Evolutionary conservation across 192 early-diverging fungal species (phyloP).

Genomic region (Spizellomyces punctatus): DNA sequence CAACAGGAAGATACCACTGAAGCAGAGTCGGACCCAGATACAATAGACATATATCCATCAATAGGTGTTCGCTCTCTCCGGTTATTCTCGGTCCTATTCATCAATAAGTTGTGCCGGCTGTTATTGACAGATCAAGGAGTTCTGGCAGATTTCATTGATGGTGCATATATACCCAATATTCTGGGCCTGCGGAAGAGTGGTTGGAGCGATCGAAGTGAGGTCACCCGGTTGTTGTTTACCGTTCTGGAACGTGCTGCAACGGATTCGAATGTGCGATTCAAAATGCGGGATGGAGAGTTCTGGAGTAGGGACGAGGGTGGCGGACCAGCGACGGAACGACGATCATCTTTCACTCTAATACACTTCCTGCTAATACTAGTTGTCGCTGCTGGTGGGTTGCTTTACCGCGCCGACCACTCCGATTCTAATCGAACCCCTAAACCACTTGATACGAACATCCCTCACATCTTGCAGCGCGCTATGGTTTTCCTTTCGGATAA

Average conservation of each 20-base stretch:
- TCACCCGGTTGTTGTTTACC: constrained; percentile 3
- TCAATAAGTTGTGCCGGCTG: background rate
- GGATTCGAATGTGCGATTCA: constrained; percentile 19
- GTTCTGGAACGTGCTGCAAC: background rate
- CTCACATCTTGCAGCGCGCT: background rate
- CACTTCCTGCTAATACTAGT: constrained; percentile 6
- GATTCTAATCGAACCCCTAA: background rate
- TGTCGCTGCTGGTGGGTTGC: background rate
- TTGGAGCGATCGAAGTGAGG: background rate
- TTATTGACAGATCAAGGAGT: background rate
- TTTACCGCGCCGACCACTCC: background rate
- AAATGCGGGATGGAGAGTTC: constrained; percentile 17
- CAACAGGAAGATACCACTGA: background rate
- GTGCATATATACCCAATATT: background rate
- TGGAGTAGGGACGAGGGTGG: background rate
- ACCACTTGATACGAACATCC: background rate
- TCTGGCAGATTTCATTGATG: background rate
- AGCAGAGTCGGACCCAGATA: background rate
- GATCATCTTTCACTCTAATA: constrained; percentile 4
- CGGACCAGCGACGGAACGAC: background rate
- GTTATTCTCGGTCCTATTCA: constrained; percentile 10
- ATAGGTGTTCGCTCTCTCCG: constrained; percentile 14
- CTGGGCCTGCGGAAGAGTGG: background rate
- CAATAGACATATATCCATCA: background rate
- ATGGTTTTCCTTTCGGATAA: constrained; percentile 8